A percentile compares a stretch with the other conserved stretches of the same genome.
phyloP scores from a whole-genome alignment of 2,329 filamentous ascomycete genomes.

The Colletotrichum sp. region DNA sequence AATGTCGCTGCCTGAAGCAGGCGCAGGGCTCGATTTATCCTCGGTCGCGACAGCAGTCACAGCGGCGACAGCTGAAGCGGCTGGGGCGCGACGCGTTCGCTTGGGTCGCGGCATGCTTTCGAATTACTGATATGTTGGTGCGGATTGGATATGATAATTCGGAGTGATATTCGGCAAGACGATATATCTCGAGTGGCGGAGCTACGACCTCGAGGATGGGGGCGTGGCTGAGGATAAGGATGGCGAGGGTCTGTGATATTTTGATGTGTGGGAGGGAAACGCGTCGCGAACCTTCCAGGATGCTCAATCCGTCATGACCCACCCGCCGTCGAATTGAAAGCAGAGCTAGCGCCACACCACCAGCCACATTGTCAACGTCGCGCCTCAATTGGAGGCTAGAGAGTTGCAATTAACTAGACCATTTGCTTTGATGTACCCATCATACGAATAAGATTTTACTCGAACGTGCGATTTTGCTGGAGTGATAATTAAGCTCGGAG shows the following conservation, averaged over 20 bases:
- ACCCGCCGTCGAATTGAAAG: not conserved
- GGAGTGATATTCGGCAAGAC: not conserved
- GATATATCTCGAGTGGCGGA: not conserved
- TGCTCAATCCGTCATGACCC: not conserved
- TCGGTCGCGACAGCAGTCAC: conserved; percentile 8
- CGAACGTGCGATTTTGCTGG: not conserved
- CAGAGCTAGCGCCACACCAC: conserved; percentile 18
- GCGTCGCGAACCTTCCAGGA: conserved; percentile 17
- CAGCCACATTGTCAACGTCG: conserved; percentile 2
- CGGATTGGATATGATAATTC: not conserved
- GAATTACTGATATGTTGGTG: not conserved
- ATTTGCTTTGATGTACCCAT: not conserved
- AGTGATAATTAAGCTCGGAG: not conserved
- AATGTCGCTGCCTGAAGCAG: conserved; percentile 31
- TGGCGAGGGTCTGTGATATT: conserved; percentile 11
- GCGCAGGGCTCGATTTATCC: conserved; percentile 6
- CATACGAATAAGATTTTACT: not conserved
- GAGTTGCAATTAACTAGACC: not conserved
- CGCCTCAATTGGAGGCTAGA: not conserved
- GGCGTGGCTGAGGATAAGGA: not conserved
- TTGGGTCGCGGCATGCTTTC: conserved; percentile 34
- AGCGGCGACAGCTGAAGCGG: conserved; percentile 23
- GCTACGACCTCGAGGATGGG: not conserved
- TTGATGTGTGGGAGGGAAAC: conserved; percentile 20
- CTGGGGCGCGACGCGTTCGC: conserved; percentile 32